Evolutionary conservation across 2,329 filamentous ascomycete genomes (phyloP).

Genomic region (Cercospora brassicicola): DNA sequence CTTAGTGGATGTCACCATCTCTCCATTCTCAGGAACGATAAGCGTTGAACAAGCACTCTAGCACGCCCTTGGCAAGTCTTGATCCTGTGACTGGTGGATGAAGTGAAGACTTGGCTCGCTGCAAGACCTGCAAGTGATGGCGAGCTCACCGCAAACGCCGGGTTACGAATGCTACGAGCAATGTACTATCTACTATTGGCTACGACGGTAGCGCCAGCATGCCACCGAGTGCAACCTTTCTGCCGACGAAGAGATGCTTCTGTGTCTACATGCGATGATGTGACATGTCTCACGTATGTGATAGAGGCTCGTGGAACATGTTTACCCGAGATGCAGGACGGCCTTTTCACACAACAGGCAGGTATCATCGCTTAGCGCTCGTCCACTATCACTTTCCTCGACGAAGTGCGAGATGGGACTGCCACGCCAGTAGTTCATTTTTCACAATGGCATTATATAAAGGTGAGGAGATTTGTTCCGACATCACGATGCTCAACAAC

Average conservation of each 20-base stretch:
- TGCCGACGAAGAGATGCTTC: background rate
- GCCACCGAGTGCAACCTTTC: background rate
- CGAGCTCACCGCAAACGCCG: background rate
- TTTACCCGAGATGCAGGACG: background rate
- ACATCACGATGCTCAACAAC: background rate
- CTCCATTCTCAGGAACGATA: background rate
- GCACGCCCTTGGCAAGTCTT: constrained; percentile 5
- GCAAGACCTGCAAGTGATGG: background rate
- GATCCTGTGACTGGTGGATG: background rate
- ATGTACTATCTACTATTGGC: background rate
- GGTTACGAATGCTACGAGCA: background rate
- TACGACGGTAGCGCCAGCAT: background rate
- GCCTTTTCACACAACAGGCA: constrained; percentile 4
- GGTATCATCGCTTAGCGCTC: constrained; percentile 11
- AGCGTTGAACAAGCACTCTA: constrained; percentile 7
- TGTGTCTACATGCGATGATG: background rate
- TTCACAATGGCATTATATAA: background rate
- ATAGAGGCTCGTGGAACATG: background rate
- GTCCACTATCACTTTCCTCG: background rate
- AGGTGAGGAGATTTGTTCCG: background rate
- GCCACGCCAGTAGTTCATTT: background rate
- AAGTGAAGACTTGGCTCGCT: background rate
- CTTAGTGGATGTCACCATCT: constrained; percentile 1
- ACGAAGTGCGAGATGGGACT: background rate
- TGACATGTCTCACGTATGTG: background rate